These are phyloP conservation scores for Aegilops tauschii DNA, from an alignment of 176 grass and related monocot genomes.

Conservation along the genomic window DNA sequence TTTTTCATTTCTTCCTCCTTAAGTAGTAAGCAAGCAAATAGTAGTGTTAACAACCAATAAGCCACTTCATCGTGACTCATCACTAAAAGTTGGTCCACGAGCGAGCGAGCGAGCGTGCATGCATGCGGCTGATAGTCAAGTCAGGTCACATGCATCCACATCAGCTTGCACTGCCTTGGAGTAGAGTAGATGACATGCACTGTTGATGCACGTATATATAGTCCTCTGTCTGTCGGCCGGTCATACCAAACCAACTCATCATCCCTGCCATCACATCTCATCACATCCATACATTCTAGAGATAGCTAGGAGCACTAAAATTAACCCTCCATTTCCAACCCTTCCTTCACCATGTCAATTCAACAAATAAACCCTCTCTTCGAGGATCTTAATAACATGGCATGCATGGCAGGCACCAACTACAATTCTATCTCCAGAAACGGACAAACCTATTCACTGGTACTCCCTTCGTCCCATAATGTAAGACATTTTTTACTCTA, in stretches of 20 bases:
- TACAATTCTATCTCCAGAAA: too few relatives aligned
- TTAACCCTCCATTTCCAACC: not conserved
- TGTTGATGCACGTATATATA: too few relatives aligned
- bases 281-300: not conserved
- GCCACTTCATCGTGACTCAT: slow-evolving; percentile 23
- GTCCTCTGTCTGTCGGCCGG: too few relatives aligned
- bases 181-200: not conserved
- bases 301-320: not conserved
- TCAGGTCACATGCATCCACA: not conserved
- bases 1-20: slow-evolving; percentile 15
- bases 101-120: not conserved
- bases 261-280: not conserved
- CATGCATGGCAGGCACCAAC: too few relatives aligned
- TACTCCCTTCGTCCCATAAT: too few relatives aligned
- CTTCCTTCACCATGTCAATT: not conserved
- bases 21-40: slow-evolving; percentile 14
- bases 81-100: not conserved
- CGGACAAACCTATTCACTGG: too few relatives aligned
- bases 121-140: too few relatives aligned
- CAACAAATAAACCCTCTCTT: not conserved
- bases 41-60: not conserved
- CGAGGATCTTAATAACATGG: too few relatives aligned
- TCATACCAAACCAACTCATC: not conserved
- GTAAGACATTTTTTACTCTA: too few relatives aligned
- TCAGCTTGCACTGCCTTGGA: not conserved